These are phyloP conservation scores for Fusarium foetens DNA, from an alignment of 2,329 filamentous ascomycete species.

Conservation along the genomic window DNA sequence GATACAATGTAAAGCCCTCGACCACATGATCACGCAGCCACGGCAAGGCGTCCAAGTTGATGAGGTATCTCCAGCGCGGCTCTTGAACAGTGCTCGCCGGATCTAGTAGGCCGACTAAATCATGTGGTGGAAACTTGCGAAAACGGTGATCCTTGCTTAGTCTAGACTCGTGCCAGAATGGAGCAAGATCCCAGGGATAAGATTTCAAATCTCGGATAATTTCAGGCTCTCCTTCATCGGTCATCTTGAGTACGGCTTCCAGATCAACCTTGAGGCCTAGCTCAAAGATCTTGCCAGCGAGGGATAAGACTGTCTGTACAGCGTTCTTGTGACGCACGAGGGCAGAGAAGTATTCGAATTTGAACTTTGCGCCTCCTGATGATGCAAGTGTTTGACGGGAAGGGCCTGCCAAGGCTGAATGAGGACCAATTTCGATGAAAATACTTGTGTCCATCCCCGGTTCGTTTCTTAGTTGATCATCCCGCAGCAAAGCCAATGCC, in stretches of 20 bases:
- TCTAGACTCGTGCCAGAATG: slow-evolving; percentile 22
- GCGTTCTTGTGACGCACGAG: neutral
- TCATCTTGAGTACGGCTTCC: neutral
- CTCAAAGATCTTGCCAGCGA: neutral
- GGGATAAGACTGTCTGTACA: neutral
- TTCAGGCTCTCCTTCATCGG: neutral
- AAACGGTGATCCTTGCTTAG: slow-evolving; percentile 10
- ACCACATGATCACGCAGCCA: slow-evolving; percentile 26
- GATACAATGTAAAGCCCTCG: slow-evolving; percentile 15
- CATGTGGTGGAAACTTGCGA: slow-evolving; percentile 14
- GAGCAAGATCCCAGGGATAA: slow-evolving; percentile 1
- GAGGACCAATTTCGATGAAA: neutral
- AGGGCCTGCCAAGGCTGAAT: neutral
- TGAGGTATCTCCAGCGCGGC: slow-evolving; percentile 14
- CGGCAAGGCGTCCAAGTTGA: slow-evolving; percentile 3
- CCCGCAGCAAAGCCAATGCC: neutral
- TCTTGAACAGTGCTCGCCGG: neutral
- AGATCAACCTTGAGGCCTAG: neutral
- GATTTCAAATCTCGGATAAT: neutral
- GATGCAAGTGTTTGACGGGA: neutral
- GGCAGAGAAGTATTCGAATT: neutral
- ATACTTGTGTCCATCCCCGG: neutral
- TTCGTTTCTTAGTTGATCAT: neutral
- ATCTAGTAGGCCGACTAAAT: slow-evolving; percentile 13
- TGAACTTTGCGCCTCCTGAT: neutral